Base-by-base conservation (phyloP, 2,329 filamentous ascomycete species). In the Trichoderma atrobrunneum region DNA sequence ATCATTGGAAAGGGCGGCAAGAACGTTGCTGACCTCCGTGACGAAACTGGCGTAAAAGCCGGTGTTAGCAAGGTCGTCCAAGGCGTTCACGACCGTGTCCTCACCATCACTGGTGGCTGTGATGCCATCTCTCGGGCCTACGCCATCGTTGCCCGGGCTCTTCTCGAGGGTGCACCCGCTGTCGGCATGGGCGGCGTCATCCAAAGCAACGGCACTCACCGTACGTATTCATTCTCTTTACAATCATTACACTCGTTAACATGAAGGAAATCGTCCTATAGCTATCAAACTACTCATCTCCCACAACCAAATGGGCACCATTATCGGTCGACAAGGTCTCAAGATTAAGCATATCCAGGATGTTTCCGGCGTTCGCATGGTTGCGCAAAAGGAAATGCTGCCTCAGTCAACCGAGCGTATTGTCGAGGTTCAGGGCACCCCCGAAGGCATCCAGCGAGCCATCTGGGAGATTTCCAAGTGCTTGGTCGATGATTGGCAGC, bases 301-400 rank as follows among this genome's bases (percentile, higher is more conserved):
- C 39, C 95, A 99, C 86, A 98, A 98, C 83, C 96, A 99, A 85
- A 99, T 99, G 96, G 96, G 96, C 74, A 99, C 96, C 78, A 98
- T 99, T 85, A 99, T 99, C 80, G 96, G 96, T 78, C 91, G 94
- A 76, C 93, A 97, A 82, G 96, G 96, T 73, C 88, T 98, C 76
- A 99, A 98, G 87, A 99, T 99, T 87, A 99, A 99, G 88, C 93
- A 98, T 82, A 99, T 99, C 77, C 96, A 99, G 82, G 96, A 99
- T 82, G 91, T 91, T 34, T 98, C 96, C 6, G 95, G 95, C 75
- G 96, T 98, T 72, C 95, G 96, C 80, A 99, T 99, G 96, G 95
- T 99, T 63, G 96, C 96, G 54, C 96, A 99, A 84, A 99, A 99
- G 85, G 96, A 99, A 80, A 99, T 99, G 96, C 91, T 99, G 8